Conservation (phyloP, 495 filamentous ascomycete genomes). For the Xeromyces bisporus region DNA sequence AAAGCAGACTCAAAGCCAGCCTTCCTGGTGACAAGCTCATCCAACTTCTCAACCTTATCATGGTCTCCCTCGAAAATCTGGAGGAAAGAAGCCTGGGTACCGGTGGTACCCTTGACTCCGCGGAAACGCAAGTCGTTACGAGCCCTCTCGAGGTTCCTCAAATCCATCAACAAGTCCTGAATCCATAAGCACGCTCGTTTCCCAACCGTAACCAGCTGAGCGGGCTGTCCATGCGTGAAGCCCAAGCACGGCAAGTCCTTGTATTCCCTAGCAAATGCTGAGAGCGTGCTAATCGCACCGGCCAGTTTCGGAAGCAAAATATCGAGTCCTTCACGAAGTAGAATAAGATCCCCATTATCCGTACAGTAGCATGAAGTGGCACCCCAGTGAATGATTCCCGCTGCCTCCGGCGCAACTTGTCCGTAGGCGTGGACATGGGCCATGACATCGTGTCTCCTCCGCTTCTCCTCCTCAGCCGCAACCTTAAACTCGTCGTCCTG, state of each 20-base stretch:
- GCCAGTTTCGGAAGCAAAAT: conserved; percentile 74
- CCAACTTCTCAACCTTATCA: conserved; percentile 54
- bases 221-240: conserved; percentile 76
- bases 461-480: conserved; percentile 66
- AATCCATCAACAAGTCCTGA: conserved; percentile 76
- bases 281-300: conserved; percentile 65
- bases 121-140: conserved; percentile 65
- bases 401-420: conserved; percentile 58
- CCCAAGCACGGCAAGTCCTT: conserved; percentile 48
- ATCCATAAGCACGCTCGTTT: conserved; percentile 60
- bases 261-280: conserved; percentile 58
- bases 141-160: conserved; percentile 62
- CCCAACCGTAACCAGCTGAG: conserved; percentile 73
- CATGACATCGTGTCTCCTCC: conserved; percentile 54
- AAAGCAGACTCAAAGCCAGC: conserved; percentile 63
- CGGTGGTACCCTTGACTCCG: conserved; percentile 66
- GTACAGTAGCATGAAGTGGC: conserved; percentile 52
- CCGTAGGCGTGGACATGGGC: conserved; percentile 62
- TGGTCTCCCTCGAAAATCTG: conserved; percentile 68
- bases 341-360: conserved; percentile 81
- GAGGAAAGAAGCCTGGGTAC: conserved; percentile 67
- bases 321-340: conserved; percentile 57
- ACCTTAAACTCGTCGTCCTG: conserved; percentile 66
- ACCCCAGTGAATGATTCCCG: conserved; percentile 75
- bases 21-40: conserved; percentile 67